Base-by-base conservation (phyloP, 805 yeast genomes). In the Yarrowia yakushimensis region DNA sequence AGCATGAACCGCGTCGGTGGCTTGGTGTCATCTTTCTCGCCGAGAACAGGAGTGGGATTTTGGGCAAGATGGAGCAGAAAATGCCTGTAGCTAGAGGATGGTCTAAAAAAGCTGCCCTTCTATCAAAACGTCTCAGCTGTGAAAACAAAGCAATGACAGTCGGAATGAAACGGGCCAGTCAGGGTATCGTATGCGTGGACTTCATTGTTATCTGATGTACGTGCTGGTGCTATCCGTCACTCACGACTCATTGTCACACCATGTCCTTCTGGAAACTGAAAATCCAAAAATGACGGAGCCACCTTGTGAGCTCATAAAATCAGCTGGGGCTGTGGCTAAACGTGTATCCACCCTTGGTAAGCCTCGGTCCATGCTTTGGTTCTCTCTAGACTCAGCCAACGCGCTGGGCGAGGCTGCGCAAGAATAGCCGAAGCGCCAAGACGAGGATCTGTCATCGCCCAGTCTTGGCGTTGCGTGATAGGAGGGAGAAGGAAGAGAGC, bases 341-440 rank as follows among this genome's bases (percentile, higher is more conserved):
- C n/a, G n/a, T n/a, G n/a, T n/a, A n/a, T n/a, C n/a, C n/a, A n/a
- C n/a, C n/a, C n/a, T n/a, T n/a, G 22, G 41, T 9, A 17, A 7
- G 13, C n/a, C 41, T 36, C 11, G n/a, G n/a, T 17, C 22, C 50
- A 27, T 43, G 28, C 28, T 34, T 43, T 41, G 45, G 45, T 30
- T 41, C n/a, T 25, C 30, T 25, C 23, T 23, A 41, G 45, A 39
- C n/a, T 23, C 20, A 41, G 20, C 4, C 45, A 36, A 13, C 41
- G 18, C 18, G 22, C 41, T 18, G 34, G 22, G 2, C 41, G 2
- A 4, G 23, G 15, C 6, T 4, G 6, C 22, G 50, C 50, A 43
- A 43, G 50, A 17, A 43, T 43, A 43, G 34, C 50, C 50, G 50
- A 43, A 34, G 3, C 13, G 50, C 50, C 50, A 43, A 43, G 48